Base-by-base conservation (phyloP, 257 asterid genomes). In the Euphrasia confusa region DNA sequence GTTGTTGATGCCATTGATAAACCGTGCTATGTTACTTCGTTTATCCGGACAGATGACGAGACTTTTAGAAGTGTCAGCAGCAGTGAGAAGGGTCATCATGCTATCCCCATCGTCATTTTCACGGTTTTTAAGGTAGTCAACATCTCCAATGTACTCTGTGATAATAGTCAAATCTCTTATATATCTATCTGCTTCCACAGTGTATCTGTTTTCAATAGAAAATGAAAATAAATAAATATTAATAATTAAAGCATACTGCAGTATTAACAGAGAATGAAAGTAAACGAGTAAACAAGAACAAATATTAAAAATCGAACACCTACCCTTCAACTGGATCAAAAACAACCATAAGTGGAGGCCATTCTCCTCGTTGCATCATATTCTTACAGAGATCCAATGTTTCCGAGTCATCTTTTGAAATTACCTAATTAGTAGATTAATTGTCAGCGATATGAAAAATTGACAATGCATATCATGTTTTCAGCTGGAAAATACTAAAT, bases 141-240 rank as follows among this genome's bases (percentile, higher is more conserved):
- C 96, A 64, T 89, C 99, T 65, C 99, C 99, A 35, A 86, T 89
- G 47, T 93, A 93, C 69, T 93, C 99, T 1, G 99, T 85, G 66
- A 93, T 89, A 47, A 93, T 84, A 37, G 99, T 93, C 72, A 85
- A 71, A 59, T 89, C 99, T 63, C 83, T 79, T 57, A 93, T 84
- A 58, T 1, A 5, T 68, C 79, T 84, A 75, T 93, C 96, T 24
- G 97, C 94, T 77, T 89, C 97, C 59, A 93, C 99, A 0, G 97
- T 93, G 79, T 84, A 92, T 60, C 96, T 88, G 83, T 70, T 63
- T n/a, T 39, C 58, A 55, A 12, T 21, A 24, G 3, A 59, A 68
- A 28, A 75, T 14, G 2, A 54, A 40, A 39, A 54, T 27, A 58
- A 32, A 39, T 24, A 67, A 70, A 47, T 11, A 47, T 13, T 13